Evolutionary conservation across 176 grass and related monocot genomes (phyloP), one percentile per base, ranked within the genome.

Genomic region (Echinochloa phyllopogon): DNA sequence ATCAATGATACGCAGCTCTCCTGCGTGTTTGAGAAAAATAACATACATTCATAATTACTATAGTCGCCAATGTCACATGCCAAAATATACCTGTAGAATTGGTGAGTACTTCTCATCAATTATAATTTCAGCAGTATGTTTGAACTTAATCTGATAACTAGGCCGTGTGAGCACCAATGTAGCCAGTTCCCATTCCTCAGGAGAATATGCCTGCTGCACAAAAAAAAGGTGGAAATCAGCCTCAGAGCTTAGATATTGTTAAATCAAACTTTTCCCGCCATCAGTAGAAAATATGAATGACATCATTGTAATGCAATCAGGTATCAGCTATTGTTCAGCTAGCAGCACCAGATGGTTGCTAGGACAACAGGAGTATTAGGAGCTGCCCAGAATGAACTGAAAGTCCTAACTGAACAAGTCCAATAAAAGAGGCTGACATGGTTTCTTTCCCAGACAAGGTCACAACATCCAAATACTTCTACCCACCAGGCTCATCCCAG

Each of bases 91-190:
- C 79, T 91, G 72, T 50, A 95, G 77, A 67, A 79, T 83, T 64
- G 73, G 1, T 64, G 96, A 95, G 88, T 94, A 98, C 81, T 93
- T 98, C 87, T 98, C 95, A 50, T 90, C 87, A 72, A 86, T 64
- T 38, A 94, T 25, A 84, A 92, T 76, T 72, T 48, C 29, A 43
- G 85, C 83, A 5, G 57, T 93, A n/a, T 65, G 41, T 40, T 83
- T 86, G 2, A 83, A 42, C 56, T 82, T 98, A 78, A 98, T 86
- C 68, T 89, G 87, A 69, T 94, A 98, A 9, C 72, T 72, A 4
- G 85, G 84, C 66, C 72, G 58, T 77, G 75, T 87, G 85, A 98
- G 83, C 7, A 87, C 42, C 77, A 98, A 91, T 12, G 52, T 62
- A 4, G 85, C 71, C 24, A 59, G 38, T 63, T 90, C 86, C 96